These are phyloP conservation scores for Arctostaphylos glauca DNA, from an alignment of 148 eudicot genomes.

Conservation along the genomic window DNA sequence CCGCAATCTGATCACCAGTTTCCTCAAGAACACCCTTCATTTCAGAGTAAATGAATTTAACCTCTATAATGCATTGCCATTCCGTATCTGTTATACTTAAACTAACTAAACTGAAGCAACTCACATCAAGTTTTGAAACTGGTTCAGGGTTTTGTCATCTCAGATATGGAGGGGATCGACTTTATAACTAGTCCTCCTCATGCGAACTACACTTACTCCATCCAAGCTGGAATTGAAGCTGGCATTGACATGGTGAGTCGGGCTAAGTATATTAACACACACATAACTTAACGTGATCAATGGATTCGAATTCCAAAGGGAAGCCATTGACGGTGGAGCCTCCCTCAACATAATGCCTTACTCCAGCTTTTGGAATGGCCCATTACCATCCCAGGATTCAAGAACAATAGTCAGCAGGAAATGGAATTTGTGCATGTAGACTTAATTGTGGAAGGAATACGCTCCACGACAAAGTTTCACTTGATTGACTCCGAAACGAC, in stretches of 20 bases:
- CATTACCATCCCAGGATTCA: too few species aligned
- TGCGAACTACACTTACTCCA: constrained; percentile 67
- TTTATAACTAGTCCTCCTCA: constrained; percentile 63
- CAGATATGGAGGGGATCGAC: constrained; percentile 75
- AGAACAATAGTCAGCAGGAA: too few species aligned
- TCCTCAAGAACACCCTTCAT: constrained; percentile 57
- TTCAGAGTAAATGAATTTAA: constrained; percentile 48
- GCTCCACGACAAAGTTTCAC: too few species aligned
- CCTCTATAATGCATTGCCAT: not conserved
- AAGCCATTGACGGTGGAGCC: too few species aligned
- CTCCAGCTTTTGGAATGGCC: too few species aligned
- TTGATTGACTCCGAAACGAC: too few species aligned
- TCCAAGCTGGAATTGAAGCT: constrained; percentile 58
- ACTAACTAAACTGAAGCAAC: not conserved
- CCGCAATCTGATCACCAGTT: constrained; percentile 51
- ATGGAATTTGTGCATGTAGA: too few species aligned
- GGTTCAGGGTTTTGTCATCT: constrained; percentile 81
- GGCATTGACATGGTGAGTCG: constrained; percentile 82
- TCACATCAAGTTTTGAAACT: constrained; percentile 8
- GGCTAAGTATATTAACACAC: not conserved
- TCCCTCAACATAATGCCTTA: too few species aligned
- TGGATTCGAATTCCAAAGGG: too few species aligned
- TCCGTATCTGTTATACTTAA: not conserved
- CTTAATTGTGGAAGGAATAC: too few species aligned
- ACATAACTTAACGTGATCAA: too few species aligned